Evolutionary conservation across 2,329 filamentous ascomycete species (phyloP), one percentile per base, ranked within the genome.

Genomic region (Xylariaceae sp.): DNA sequence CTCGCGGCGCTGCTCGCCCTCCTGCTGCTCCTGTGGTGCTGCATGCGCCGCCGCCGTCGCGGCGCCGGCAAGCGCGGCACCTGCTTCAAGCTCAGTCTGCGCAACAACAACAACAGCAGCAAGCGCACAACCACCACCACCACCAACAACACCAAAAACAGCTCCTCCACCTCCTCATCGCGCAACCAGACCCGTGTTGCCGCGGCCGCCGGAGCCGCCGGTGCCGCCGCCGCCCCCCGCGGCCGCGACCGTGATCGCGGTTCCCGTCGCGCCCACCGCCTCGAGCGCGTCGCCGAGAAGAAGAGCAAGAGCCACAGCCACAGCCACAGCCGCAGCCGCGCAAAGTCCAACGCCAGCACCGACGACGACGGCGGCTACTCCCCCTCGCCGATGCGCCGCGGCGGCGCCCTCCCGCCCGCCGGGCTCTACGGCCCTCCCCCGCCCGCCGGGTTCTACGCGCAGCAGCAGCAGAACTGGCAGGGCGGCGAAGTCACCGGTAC

Each of bases 21-120:
- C 2, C 38, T 58, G 12, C 37, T 47, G 5, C 32, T 53, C n/a
- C 22, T 53, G 28, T 36, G 50, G 24, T 50, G 43, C 29, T 40
- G 43, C 22, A 44, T 44, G 33, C 33, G 29, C 12, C 30, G 34
- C 3, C n/a, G n/a, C n/a, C n/a, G n/a, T n/a, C n/a, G n/a, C n/a
- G n/a, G n/a, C n/a, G n/a, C n/a, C n/a, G n/a, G n/a, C n/a, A 42
- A 40, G 19, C 18, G 19, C 10, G 42, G 44, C 13, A 31, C 31
- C 15, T 45, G 40, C 32, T 32, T 42, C 19, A 39, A 42, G 6
- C 23, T 46, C 3, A 37, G 41, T n/a, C 42, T 44, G 18, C 44
- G 35, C 17, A 29, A 41, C 22, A 49, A 46, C 23, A 43, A 45
- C 32, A 48, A 45, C 30, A 45, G 32, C 26, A 40, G 32, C 46